Evolutionary conservation across 108 stramenopile genomes (phyloP).

Genomic region (Pseudonitzschia pungens): DNA sequence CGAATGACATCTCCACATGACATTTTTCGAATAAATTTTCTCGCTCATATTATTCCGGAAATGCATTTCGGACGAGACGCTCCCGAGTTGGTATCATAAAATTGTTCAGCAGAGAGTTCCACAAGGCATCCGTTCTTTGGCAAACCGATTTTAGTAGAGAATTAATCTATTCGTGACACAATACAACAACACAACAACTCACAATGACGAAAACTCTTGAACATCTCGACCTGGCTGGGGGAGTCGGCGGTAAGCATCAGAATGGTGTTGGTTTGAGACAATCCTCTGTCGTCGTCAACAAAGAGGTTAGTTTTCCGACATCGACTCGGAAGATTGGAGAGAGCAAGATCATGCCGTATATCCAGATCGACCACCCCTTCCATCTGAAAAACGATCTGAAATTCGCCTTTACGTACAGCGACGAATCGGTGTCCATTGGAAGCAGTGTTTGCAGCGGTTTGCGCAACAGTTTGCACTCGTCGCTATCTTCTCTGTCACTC

Average conservation of each 20-base stretch:
- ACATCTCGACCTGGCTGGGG: not conserved
- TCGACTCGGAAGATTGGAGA: not conserved
- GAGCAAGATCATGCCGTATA: not conserved
- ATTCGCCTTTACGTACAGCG: constrained; percentile 28
- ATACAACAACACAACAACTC: not conserved
- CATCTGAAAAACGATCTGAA: constrained; percentile 21
- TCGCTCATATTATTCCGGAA: not conserved
- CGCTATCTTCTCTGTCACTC: constrained; percentile 12
- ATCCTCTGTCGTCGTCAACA: not conserved
- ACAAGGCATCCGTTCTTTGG: not conserved
- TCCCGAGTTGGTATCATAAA: not conserved
- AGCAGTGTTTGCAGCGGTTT: constrained; percentile 32
- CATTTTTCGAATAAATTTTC: not conserved
- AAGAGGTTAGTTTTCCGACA: not conserved
- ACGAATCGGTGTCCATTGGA: constrained; percentile 18
- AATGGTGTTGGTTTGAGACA: not conserved
- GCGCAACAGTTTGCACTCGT: constrained; percentile 26
- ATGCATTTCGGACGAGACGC: not conserved
- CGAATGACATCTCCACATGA: not conserved
- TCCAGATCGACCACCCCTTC: constrained; percentile 23
- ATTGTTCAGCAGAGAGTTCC: not conserved
- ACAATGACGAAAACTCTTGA: not conserved
- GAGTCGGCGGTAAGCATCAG: not conserved
- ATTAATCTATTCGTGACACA: not conserved
- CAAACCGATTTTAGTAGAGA: no score